These are phyloP conservation scores for Scheffersomyces ergatensis DNA, from an alignment of 805 yeast species.

Conservation along the genomic window DNA sequence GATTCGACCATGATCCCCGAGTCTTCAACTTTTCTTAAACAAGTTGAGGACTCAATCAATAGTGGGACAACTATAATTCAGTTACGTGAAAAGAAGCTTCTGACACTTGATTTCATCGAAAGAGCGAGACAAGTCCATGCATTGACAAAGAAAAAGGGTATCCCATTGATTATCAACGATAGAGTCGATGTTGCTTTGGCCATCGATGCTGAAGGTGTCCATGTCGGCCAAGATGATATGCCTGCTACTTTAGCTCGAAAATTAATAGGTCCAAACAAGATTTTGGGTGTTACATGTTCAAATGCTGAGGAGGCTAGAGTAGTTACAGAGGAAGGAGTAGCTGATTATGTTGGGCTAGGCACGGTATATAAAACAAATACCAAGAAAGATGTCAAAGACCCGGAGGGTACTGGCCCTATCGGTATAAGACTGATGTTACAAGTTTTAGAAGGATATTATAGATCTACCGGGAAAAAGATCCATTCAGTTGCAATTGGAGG, in stretches of 20 bases:
- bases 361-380: conserved; percentile 74
- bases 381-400: conserved; percentile 54
- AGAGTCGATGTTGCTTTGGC: conserved; percentile 88
- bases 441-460: conserved; percentile 32
- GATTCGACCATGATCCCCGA: conserved; percentile 73
- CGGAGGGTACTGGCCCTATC: conserved; percentile 55
- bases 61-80: conserved; percentile 83
- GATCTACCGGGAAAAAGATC: conserved; percentile 31
- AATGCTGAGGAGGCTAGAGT: conserved; percentile 51
- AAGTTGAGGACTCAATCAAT: conserved; percentile 59
- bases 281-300: conserved; percentile 77
- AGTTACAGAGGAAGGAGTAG: conserved; percentile 48
- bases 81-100: conserved; percentile 72
- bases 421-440: conserved; percentile 59
- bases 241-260: conserved; percentile 54
- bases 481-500: conserved; percentile 83
- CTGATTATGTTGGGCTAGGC: conserved; percentile 86
- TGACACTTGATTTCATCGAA: conserved; percentile 64
- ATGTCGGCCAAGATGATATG: conserved; percentile 93
- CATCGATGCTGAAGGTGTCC: conserved; percentile 86
- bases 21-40: conserved; percentile 46
- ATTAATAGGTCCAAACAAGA: conserved; percentile 69
- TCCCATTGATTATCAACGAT: conserved; percentile 84
- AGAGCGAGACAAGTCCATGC: conserved; percentile 61
- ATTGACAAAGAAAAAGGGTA: conserved; percentile 54